Evolutionary conservation across 805 yeast genomes (phyloP).

Genomic region (Myxozyma geophila): DNA sequence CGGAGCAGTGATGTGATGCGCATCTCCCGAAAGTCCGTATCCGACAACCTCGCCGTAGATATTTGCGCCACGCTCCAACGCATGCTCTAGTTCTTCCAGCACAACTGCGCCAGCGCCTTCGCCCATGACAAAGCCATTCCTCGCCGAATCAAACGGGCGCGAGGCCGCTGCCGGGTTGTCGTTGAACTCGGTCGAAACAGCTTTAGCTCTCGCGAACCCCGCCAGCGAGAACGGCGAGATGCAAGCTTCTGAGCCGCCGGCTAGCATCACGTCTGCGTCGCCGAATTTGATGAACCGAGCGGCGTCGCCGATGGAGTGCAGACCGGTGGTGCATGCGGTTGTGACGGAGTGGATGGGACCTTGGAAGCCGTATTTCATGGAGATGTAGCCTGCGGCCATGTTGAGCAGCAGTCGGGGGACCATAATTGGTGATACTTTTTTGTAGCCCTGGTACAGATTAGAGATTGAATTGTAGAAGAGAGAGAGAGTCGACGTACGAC

Average conservation of each 20-base stretch:
- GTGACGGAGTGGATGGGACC: conserved; percentile 90
- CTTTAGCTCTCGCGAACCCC: conserved; percentile 89
- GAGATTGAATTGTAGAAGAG: not conserved
- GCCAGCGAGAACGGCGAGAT: conserved; percentile 85
- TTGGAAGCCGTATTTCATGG: conserved; percentile 71
- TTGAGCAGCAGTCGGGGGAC: conserved; percentile 82
- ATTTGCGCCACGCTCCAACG: conserved; percentile 58
- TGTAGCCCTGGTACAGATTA: conserved; percentile 52
- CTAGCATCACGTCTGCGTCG: conserved; percentile 83
- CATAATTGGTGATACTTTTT: conserved; percentile 80
- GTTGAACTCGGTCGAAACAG: conserved; percentile 67
- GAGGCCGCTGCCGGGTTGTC: conserved; percentile 70
- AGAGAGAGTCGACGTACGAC: conserved; percentile 34
- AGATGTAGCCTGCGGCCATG: conserved; percentile 93
- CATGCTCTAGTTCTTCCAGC: conserved; percentile 79
- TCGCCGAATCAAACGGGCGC: conserved; percentile 78
- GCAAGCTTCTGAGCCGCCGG: conserved; percentile 92
- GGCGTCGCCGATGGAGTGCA: conserved; percentile 93
- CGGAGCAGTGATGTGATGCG: conserved; percentile 92
- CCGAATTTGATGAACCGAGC: conserved; percentile 76
- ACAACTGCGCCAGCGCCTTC: conserved; percentile 90
- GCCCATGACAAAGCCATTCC: conserved; percentile 89
- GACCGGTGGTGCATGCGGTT: conserved; percentile 97
- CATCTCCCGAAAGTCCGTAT: conserved; percentile 91
- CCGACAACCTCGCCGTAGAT: conserved; percentile 85